A percentile compares a stretch with the other conserved stretches of the same genome.
Evolutionary conservation across 2,329 filamentous ascomycete genomes (phyloP).

Genomic region (Ascochyta clinopodiicola): DNA sequence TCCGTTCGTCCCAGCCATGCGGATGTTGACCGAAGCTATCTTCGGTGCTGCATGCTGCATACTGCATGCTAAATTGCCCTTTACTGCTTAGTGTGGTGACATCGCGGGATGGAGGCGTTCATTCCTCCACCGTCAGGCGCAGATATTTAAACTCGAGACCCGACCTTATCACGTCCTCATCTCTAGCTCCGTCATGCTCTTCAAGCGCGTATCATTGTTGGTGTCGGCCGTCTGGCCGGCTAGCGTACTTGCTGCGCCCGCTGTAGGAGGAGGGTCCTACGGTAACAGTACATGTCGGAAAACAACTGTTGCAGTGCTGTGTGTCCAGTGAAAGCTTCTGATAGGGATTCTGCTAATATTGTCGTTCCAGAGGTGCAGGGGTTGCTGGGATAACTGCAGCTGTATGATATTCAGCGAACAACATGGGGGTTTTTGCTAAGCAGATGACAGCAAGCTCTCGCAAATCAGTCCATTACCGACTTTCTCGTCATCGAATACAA

Average conservation of each 20-base stretch:
- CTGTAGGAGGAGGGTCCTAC: slow-evolving; percentile 17
- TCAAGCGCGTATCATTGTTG: slow-evolving; percentile 1
- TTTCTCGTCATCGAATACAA: slow-evolving; percentile 72
- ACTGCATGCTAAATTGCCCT: background rate
- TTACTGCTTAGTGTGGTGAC: slow-evolving; percentile 9
- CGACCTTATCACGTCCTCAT: background rate
- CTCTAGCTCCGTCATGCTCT: slow-evolving; percentile 1
- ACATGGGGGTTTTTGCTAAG: background rate
- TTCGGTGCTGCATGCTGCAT: too few species aligned
- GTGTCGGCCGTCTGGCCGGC: background rate
- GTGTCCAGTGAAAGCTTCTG: background rate
- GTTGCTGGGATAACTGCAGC: slow-evolving; percentile 69
- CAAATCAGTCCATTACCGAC: slow-evolving; percentile 66
- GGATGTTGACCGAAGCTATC: too few species aligned
- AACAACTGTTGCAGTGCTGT: slow-evolving; percentile 45
- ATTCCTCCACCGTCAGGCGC: background rate
- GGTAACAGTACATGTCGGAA: slow-evolving; percentile 37
- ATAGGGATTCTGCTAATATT: background rate
- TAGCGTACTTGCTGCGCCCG: slow-evolving; percentile 23
- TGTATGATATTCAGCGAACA: slow-evolving; percentile 37
- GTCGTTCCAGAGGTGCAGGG: slow-evolving; percentile 59
- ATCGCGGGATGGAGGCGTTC: background rate
- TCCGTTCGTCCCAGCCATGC: too few species aligned
- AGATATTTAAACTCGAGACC: background rate
- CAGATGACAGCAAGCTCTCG: slow-evolving; percentile 60